Evolutionary conservation across 1,139 yeast species (phyloP), one percentile per base, ranked within the genome.

Genomic region (Candida anutae): DNA sequence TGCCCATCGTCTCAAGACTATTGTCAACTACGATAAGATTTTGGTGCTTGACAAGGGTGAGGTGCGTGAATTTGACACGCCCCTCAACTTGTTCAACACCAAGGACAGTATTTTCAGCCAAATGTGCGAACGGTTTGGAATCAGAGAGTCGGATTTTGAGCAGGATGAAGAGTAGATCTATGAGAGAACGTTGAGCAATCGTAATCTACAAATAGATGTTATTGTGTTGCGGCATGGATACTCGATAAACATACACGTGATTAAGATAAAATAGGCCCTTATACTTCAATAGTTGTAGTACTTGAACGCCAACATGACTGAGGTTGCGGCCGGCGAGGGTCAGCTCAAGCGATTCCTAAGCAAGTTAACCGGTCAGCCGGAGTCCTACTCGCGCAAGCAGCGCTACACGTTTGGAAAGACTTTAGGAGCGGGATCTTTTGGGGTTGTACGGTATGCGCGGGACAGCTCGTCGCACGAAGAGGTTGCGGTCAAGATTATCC

Each of bases 351-450:
- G 53, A 30, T 39, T 67, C 30, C 34, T 67, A 34, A 62, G 70
- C 44, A 78, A 73, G 43, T 50, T 83, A 24, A 61, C 75, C 27
- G 85, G 90, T 5, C 93, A 83, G 52, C 94, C 94, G 0, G 65
- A 64, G 10, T 72, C 83, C 10, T 80, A 80, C 46, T 50, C 64
- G 17, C 68, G 80, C 38, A 84, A 83, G 50, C 52, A 65, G 24
- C 64, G 69, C 35, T 84, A 81, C 45, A 66, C 74, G 4, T 80
- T 84, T 50, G 94, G 93, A 6, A 72, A 70, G 38, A 81, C 93
- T 0, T 58, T 87, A 12, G 96, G 96, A 5, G 95, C 94, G 1
- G 96, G 96, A 3, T 74, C 94, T 1, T 87, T 82, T 58, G 95
- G 96, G 19, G 79, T 84, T 13, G 96, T 87, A 4, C 66, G 94